Percentiles rank a stretch among this genome's conserved stretches.
Evolutionary conservation across 495 filamentous ascomycete genomes (phyloP).

Genomic region (Endocarpon pusillum): DNA sequence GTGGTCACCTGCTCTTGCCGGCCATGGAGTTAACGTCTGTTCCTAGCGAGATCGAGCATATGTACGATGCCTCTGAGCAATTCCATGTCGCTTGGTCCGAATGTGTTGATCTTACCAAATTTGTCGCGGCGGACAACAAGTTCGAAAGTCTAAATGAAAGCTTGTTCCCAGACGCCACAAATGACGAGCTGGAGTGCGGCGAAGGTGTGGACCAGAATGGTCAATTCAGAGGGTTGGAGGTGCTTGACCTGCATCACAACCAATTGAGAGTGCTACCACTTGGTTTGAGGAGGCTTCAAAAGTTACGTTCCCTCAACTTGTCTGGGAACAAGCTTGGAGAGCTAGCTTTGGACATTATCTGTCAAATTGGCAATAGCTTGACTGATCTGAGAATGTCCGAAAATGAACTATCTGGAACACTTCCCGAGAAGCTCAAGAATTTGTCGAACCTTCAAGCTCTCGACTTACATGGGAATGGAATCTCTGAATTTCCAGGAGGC

Average conservation of each 20-base stretch:
- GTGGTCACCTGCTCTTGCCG: slow-evolving; percentile 78
- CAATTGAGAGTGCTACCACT: slow-evolving; percentile 49
- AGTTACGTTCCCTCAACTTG: slow-evolving; percentile 67
- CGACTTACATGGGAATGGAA: slow-evolving; percentile 64
- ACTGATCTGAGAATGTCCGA: slow-evolving; percentile 68
- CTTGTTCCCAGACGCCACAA: slow-evolving; percentile 55
- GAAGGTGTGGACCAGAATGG: slow-evolving; percentile 45
- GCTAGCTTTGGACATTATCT: slow-evolving; percentile 50
- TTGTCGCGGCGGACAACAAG: slow-evolving; percentile 88
- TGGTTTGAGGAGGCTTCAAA: slow-evolving; percentile 53
- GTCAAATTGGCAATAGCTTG: slow-evolving; percentile 48
- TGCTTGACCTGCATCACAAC: slow-evolving; percentile 77
- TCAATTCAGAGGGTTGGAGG: slow-evolving; percentile 72
- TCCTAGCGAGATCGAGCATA: slow-evolving; percentile 67
- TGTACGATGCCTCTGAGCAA: slow-evolving; percentile 64
- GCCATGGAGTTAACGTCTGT: slow-evolving; percentile 67
- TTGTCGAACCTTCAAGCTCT: slow-evolving; percentile 57
- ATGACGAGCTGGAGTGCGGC: slow-evolving; percentile 39
- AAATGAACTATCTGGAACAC: slow-evolving; percentile 51
- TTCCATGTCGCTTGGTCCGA: slow-evolving; percentile 63
- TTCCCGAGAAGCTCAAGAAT: slow-evolving; percentile 38
- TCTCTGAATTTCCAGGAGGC: slow-evolving; percentile 57
- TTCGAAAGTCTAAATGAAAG: slow-evolving; percentile 51
- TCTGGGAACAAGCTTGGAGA: slow-evolving; percentile 66
- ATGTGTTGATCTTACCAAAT: slow-evolving; percentile 74